These are phyloP conservation scores for Leccinum variicolor DNA, from an alignment of 768 basidiomycete species.

Conservation along the genomic window DNA sequence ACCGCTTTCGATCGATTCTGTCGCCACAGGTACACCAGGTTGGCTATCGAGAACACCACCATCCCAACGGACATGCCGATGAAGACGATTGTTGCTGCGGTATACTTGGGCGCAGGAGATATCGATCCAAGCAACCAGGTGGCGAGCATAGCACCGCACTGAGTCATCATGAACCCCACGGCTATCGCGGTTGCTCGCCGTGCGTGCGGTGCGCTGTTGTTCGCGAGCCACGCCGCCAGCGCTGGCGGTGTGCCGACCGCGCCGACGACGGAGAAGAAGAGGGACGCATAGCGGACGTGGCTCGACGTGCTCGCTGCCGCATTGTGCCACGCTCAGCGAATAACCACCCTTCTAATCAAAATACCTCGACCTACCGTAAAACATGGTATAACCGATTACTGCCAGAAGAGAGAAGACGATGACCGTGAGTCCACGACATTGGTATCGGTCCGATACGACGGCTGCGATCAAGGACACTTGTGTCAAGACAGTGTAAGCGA, in stretches of 20 bases:
- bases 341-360: background rate
- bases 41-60: background rate
- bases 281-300: background rate
- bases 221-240: background rate
- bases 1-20: background rate
- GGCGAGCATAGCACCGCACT: background rate
- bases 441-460: slow-evolving; percentile 52
- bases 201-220: background rate
- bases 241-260: background rate
- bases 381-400: slow-evolving; percentile 53
- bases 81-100: background rate
- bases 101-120: background rate
- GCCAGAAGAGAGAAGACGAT: slow-evolving; percentile 43
- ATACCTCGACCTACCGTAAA: slow-evolving; percentile 38
- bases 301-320: background rate
- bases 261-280: background rate
- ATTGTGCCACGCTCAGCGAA: background rate
- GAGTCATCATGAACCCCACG: background rate
- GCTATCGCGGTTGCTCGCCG: background rate
- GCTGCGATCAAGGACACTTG: slow-evolving; percentile 39
- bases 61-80: background rate
- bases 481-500: background rate
- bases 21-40: background rate
- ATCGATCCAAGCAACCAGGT: background rate
- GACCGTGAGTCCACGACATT: slow-evolving; percentile 45